Base-by-base conservation (phyloP, 768 basidiomycete genomes). In the Fomitopsis pulvina region DNA sequence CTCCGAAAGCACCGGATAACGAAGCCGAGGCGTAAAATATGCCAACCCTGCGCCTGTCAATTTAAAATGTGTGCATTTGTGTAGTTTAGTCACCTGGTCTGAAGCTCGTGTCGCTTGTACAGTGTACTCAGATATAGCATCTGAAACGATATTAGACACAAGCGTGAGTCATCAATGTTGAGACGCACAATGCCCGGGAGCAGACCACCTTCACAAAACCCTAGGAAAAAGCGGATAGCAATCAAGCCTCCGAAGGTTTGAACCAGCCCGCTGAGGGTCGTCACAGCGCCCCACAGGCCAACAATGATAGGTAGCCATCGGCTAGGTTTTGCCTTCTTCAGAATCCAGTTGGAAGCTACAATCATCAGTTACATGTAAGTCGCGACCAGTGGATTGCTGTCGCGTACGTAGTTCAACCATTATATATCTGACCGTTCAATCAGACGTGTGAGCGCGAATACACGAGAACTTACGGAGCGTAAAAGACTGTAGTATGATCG, bases 1-100 rank as follows among this genome's bases (percentile, higher is more conserved):
- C 80, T 60, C 81, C 81, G 61, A 86, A 86, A 45, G 82, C 82
- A 20, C 83, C 81, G 26, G 81, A 80, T 20, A 83, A 68, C 5
- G 80, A 80, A 16, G 80, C 77, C 70, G 79, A 80, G 8, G 80
- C 78, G 52, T 80, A 83, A 58, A 83, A 81, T 26, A 83, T 74
- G 3, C 81, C 79, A 29, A 82, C 76, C 12, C 78, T 78, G 50
- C 28, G 24, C 22, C 16, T 45, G 32, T 29, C 47, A 46, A 54
- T 24, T 5, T 38, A 21, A 34, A 26, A 20, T 18, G 26, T 40
- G 1, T 18, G 34, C 46, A 49, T 11, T 16, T 3, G 30, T 7
- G 18, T 20, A 14, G 40, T 14, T 12, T 2, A 29, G 63, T 47
- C 54, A 79, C 78, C 80, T 71, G 38, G 78, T 63, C 57, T 83